Evolutionary conservation across 2,329 filamentous ascomycete species (phyloP), one percentile per base, ranked within the genome.

Genomic region (Ophiostoma piceae): DNA sequence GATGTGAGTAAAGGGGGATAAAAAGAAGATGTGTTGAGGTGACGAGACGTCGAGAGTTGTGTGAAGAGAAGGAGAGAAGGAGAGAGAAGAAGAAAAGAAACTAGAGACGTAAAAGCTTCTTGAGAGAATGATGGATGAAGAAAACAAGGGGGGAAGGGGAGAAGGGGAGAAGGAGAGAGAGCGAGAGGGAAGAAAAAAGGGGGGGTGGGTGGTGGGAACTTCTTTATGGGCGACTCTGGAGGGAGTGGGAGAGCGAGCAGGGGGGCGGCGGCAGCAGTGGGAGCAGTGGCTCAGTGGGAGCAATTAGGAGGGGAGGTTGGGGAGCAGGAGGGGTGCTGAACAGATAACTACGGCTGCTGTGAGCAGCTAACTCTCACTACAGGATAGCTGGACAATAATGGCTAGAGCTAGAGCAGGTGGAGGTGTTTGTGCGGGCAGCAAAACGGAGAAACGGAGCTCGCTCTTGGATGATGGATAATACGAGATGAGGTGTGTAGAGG

Each of bases 171-270:
- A 74, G 51, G 51, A 57, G 51, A 57, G 75, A 77, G 75, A 76
- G 77, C 39, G 39, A 75, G 77, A 76, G 75, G 76, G 75, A 76
- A 77, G 75, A 77, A 76, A 77, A 78, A 75, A 77, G 66, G 37
- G 77, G 77, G 78, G 78, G 75, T 77, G 65, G 70, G 66, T 54
- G 68, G 67, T 67, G 65, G 57, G 54, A 66, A 41, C 67, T 62
- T 69, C 43, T 67, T 71, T 70, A 69, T 70, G 68, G 68, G 57
- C 47, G 65, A 67, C 43, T 47, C 47, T 65, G 62, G 47, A 43
- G 68, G 41, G 47, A 51, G 51, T n/a, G 54, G 16, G 66, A 69
- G 19, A 60, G 66, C 22, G 54, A 37, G 65, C n/a, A 66, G 54
- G 68, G 54, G 51, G 70, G 66, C 70, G 72, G 73, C 71, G 73